These are phyloP conservation scores for Xerocomellus dryophilus DNA, from an alignment of 768 basidiomycete genomes.

Conservation along the genomic window DNA sequence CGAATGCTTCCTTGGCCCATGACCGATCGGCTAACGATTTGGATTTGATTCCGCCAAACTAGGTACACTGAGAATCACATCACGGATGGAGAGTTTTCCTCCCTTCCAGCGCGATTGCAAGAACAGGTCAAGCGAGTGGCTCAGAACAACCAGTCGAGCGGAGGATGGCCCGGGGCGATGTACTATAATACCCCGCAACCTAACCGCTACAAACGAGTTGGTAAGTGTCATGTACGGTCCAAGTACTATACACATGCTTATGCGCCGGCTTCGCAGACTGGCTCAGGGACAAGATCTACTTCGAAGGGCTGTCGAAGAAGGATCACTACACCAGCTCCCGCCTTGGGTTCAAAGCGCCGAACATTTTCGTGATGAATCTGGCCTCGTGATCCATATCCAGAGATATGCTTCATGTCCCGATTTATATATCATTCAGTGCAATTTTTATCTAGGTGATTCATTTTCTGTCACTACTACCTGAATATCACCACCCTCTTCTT, in stretches of 20 bases:
- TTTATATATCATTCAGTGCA: slow-evolving; percentile 3
- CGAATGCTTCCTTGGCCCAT: neutral
- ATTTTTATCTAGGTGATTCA: neutral
- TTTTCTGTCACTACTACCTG: neutral
- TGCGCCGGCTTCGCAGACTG: slow-evolving; percentile 49
- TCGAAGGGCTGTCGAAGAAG: slow-evolving; percentile 60
- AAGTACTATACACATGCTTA: neutral
- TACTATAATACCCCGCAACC: slow-evolving; percentile 48
- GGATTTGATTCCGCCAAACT: slow-evolving; percentile 7
- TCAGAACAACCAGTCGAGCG: slow-evolving; percentile 31
- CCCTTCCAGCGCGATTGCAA: slow-evolving; percentile 61
- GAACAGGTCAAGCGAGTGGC: slow-evolving; percentile 70
- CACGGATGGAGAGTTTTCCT: slow-evolving; percentile 61
- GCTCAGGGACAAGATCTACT: slow-evolving; percentile 70
- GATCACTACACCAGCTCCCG: slow-evolving; percentile 57
- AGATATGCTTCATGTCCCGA: slow-evolving; percentile 8
- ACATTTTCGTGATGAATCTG: slow-evolving; percentile 72
- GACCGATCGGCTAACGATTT: slow-evolving; percentile 9
- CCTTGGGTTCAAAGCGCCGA: slow-evolving; percentile 75
- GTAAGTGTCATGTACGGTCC: slow-evolving; percentile 38
- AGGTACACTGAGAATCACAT: slow-evolving; percentile 71
- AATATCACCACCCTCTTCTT: neutral
- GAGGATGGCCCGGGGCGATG: slow-evolving; percentile 35
- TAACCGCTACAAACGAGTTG: slow-evolving; percentile 57
- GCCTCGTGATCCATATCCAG: slow-evolving; percentile 35